phyloP scores from a whole-genome alignment of 345 rosid species.

The Cardamine occulta region DNA sequence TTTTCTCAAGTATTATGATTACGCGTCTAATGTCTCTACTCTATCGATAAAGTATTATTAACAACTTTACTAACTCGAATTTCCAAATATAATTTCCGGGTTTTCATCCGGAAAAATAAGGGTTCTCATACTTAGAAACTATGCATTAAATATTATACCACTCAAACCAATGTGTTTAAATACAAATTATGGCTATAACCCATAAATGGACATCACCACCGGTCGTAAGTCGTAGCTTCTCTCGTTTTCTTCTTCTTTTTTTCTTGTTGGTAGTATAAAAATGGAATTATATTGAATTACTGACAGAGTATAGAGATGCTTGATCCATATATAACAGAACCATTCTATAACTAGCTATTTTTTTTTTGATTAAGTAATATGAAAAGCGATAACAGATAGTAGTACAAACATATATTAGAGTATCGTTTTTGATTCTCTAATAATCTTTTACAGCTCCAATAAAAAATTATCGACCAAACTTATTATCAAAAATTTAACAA shows the following conservation, averaged over 20 bases:
- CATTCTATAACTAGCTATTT: background rate
- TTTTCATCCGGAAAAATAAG: conserved; percentile 8
- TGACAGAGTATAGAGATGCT: background rate
- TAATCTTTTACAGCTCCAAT: background rate
- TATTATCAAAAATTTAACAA: background rate
- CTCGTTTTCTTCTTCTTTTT: background rate
- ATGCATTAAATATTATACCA: background rate
- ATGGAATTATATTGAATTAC: conserved; percentile 8
- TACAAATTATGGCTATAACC: background rate
- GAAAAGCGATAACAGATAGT: background rate
- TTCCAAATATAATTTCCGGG: background rate
- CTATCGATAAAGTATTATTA: background rate
- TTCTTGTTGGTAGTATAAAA: background rate
- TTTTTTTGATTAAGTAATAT: background rate
- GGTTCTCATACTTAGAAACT: conserved; percentile 14
- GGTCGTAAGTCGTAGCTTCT: background rate
- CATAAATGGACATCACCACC: background rate
- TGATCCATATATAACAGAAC: conserved; percentile 3
- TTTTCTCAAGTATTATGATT: background rate
- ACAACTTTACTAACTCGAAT: background rate
- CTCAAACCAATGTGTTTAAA: conserved; percentile 1
- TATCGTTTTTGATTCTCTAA: too few relatives aligned
- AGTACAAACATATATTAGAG: background rate
- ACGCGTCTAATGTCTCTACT: background rate
- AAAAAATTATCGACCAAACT: background rate